Percentiles rank a stretch among this genome's conserved stretches.
These are phyloP conservation scores for Lathyrus sativus DNA, from an alignment of 306 rosid species.

Conservation along the genomic window DNA sequence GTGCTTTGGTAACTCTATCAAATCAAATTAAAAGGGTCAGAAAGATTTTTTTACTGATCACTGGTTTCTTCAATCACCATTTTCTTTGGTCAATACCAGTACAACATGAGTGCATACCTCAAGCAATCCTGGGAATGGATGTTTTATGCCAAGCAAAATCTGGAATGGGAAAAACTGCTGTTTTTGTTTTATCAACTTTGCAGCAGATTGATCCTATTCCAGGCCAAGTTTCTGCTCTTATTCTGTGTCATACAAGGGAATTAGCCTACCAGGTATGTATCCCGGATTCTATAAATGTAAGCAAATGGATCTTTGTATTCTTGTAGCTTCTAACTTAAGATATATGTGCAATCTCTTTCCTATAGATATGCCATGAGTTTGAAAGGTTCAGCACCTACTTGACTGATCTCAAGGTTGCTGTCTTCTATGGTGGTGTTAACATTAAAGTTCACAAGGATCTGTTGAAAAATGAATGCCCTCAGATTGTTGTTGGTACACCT, in stretches of 20 bases:
- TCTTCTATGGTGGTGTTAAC: constrained; percentile 95
- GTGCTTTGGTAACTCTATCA: constrained; percentile 66
- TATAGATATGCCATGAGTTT: constrained; percentile 94
- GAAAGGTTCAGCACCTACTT: constrained; percentile 96
- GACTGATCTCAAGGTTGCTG: constrained; percentile 96
- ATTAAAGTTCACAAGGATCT: constrained; percentile 93
- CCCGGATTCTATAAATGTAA: not conserved
- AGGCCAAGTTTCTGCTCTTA: constrained; percentile 94
- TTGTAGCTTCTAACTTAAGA: not conserved
- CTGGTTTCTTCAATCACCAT: constrained; percentile 63
- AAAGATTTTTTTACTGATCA: constrained; percentile 73
- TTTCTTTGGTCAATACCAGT: constrained; percentile 88
- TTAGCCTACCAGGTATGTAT: constrained; percentile 85
- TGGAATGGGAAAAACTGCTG: constrained; percentile 99
- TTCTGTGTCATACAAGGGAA: constrained; percentile 94
- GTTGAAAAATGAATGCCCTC: constrained; percentile 92
- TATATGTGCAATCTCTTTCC: not conserved
- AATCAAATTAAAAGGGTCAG: constrained; percentile 54
- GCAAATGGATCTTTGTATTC: not conserved
- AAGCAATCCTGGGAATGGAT: constrained; percentile 98
- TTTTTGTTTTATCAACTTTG: constrained; percentile 87
- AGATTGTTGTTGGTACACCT: constrained; percentile 98
- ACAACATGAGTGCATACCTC: constrained; percentile 99
- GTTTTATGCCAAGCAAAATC: constrained; percentile 98
- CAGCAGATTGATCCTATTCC: constrained; percentile 98